Evolutionary conservation across 148 eudicot species (phyloP).

Genomic region (Salicornia ramosissima): DNA sequence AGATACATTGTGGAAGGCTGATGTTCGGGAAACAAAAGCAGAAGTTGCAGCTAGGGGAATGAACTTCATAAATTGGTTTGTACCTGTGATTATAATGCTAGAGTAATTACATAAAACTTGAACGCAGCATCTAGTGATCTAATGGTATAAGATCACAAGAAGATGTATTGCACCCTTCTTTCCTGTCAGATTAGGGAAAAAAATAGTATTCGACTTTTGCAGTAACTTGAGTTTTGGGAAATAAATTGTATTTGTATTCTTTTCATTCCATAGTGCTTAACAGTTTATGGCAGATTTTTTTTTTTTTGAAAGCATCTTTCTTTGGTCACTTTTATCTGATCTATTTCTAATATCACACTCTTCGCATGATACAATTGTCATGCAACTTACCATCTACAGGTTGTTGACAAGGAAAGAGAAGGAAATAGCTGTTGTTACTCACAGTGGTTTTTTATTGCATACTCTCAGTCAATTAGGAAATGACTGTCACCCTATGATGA

Average conservation of each 20-base stretch:
- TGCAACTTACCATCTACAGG: conserved; percentile 36
- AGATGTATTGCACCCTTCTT: background rate
- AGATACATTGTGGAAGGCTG: conserved; percentile 75
- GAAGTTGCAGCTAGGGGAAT: conserved; percentile 83
- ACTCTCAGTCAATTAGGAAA: conserved; percentile 59
- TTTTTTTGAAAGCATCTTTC: background rate
- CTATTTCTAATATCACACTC: background rate
- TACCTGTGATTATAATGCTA: conserved; percentile 1
- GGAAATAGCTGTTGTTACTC: conserved; percentile 93
- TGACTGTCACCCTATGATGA: conserved; percentile 63
- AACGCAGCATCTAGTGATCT: background rate
- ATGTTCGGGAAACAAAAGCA: conserved; percentile 72
- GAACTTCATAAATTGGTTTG: conserved; percentile 76
- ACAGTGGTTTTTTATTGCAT: conserved; percentile 83
- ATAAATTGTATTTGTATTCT: background rate
- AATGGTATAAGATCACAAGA: background rate
- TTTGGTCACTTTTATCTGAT: conserved; percentile 16
- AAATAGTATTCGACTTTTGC: background rate
- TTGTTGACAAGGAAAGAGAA: conserved; percentile 72
- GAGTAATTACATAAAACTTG: background rate
- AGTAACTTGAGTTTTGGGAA: background rate
- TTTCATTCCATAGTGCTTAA: background rate
- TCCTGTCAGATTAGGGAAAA: background rate
- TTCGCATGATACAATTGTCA: background rate
- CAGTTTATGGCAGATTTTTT: background rate